Base-by-base conservation (phyloP, 768 basidiomycete species). In the Lactifluus piperatus region DNA sequence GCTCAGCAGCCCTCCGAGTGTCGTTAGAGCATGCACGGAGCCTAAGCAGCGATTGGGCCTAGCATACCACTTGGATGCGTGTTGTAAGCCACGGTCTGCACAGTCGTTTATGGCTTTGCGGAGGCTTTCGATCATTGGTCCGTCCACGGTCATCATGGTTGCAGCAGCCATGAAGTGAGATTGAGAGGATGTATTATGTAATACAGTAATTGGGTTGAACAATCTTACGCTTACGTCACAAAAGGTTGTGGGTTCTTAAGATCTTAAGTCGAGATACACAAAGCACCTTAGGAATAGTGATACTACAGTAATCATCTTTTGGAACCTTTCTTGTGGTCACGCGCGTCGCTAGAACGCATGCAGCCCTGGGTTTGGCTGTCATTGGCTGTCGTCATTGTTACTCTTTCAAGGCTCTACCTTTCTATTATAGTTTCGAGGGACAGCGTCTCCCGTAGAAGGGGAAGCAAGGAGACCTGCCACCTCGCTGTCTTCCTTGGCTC, bases 401-500 rank as follows among this genome's bases (percentile, higher is more conserved):
- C 53, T 30, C 18, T 53, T 22, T 26, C 54, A 52, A 65, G 69
- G 50, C 57, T 67, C 20, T 65, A 52, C 56, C 24, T 64, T 29
- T 56, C 69, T 37, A 30, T 70, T 32, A 51, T 68, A 20, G 57
- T 53, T 62, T 62, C 52, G 27, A 61, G 65, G 54, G 66, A 64
- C 43, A 44, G 54, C 36, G 61, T 57, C n/a, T 58, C 49, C 45
- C 62, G 61, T 57, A 60, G 32, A 32, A 24, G 56, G 20, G 53
- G 24, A 24, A 44, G 18, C 14, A 22, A 16, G 13, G 55, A 70
- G 47, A 75, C 64, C 60, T 81, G 79, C 61, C 71, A 69, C 37
- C 72, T 97, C 16, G 93, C 89, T 4, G 82, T 97, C 52, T 97
- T 97, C 67, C 81, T 98, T 13, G 95, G 95, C 57, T 98, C 95